These are phyloP conservation scores for Periconia digitata DNA, from an alignment of 2,329 filamentous ascomycete genomes.

Conservation along the genomic window DNA sequence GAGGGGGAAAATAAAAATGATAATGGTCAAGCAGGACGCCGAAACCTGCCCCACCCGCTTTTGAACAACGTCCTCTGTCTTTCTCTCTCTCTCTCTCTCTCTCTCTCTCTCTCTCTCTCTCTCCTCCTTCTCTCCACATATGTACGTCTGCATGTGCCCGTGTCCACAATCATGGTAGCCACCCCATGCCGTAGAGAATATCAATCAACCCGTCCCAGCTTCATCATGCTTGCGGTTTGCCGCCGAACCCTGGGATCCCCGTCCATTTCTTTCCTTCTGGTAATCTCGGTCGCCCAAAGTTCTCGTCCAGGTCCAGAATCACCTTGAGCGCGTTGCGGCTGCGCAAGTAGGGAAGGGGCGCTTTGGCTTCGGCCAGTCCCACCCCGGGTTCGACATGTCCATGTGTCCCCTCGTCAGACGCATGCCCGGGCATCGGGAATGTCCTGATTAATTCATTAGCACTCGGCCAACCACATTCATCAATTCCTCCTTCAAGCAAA, in stretches of 20 bases:
- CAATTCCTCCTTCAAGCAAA: neutral
- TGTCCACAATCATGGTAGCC: neutral
- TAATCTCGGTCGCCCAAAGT: slow-evolving; percentile 77
- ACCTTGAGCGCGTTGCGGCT: slow-evolving; percentile 94
- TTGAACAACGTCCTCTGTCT: no score
- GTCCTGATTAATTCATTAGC: slow-evolving; percentile 29
- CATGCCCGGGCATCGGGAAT: slow-evolving; percentile 75
- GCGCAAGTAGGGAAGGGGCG: slow-evolving; percentile 66
- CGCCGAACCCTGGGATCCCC: slow-evolving; percentile 42
- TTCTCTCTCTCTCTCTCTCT: no score
- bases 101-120: no score
- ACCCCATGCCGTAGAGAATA: neutral
- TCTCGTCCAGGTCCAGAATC: slow-evolving; percentile 89
- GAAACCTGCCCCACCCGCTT: no score
- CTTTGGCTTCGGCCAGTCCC: slow-evolving; percentile 64
- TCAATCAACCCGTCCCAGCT: no score
- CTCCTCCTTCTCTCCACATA: neutral
- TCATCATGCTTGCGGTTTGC: slow-evolving; percentile 29
- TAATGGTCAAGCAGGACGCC: no score
- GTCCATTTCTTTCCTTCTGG: slow-evolving; percentile 43
- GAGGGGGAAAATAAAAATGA: no score
- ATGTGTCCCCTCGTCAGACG: slow-evolving; percentile 49
- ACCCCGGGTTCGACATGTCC: slow-evolving; percentile 66
- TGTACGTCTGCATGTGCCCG: neutral
- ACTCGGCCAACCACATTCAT: neutral